Percentiles rank a stretch among this genome's conserved stretches.
phyloP scores from a whole-genome alignment of 208 protist species.

The Wallacemonas rigidus region DNA sequence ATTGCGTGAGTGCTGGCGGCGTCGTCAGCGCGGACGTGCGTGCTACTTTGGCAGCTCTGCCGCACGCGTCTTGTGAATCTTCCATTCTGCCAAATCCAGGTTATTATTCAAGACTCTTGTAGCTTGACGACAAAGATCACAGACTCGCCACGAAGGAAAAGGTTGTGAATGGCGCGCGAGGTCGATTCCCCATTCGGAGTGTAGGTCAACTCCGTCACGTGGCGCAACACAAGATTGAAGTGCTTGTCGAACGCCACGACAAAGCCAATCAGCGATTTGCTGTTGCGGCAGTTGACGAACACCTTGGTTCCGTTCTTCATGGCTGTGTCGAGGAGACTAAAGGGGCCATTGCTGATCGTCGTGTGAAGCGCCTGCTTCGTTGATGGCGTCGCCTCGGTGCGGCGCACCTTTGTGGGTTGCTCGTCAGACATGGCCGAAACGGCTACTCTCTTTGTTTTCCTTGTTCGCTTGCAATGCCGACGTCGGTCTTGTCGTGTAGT shows the following conservation, averaged over 20 bases:
- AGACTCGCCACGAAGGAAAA: constrained; percentile 99
- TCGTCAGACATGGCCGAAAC: constrained; percentile 31
- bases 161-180: constrained; percentile 95
- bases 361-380: constrained; percentile 69
- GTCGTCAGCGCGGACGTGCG: too few relatives aligned
- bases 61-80: too few relatives aligned
- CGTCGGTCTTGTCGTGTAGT: too few relatives aligned
- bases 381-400: constrained; percentile 29
- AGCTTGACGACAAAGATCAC: constrained; percentile 99
- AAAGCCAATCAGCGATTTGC: constrained; percentile 97
- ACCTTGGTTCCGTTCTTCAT: constrained; percentile 90
- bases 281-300: constrained; percentile 99
- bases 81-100: constrained; percentile 1
- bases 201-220: constrained; percentile 75
- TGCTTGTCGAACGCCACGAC: constrained; percentile 99
- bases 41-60: too few relatives aligned
- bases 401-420: constrained; percentile 34
- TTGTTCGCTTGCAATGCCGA: too few relatives aligned
- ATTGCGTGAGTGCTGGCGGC: too few relatives aligned
- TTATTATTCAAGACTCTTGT: constrained; percentile 31
- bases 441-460: neutral
- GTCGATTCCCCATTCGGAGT: constrained; percentile 95
- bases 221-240: constrained; percentile 99
- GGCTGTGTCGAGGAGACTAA: constrained; percentile 78
- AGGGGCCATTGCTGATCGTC: constrained; percentile 68